Evolutionary conservation across 352 stramenopile species (phyloP), one percentile per base, ranked within the genome.

Genomic region (Pythium periplocum): DNA sequence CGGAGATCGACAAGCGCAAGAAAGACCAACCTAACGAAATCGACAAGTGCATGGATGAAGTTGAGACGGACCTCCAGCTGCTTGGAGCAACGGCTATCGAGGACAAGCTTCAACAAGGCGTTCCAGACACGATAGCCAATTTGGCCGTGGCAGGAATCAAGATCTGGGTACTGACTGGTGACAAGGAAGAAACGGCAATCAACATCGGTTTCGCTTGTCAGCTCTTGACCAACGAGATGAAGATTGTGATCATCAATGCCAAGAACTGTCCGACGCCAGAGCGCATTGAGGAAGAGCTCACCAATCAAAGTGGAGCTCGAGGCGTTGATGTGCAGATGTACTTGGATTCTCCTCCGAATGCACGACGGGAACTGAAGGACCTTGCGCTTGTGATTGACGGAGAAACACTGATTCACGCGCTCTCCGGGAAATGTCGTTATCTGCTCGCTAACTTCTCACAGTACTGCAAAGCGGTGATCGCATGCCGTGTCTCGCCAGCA

Each of bases 111-210:
- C 93, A 98, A 60, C 71, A 84, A 46, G 92, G 88, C 33, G 93
- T 98, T 0, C 86, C 86, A 0, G 78, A 96, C 35, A 76, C 87
- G 34, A 96, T 98, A 9, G 78, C 78, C 6, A 81, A 89, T 41
- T 69, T 98, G 5, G 73, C 81, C 1, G 69, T 61, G 8, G 93
- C 89, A 2, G 90, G 93, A 2, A 90, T 98, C 35, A 95, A 96
- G 59, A 87, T 98, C 17, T 98, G 91, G 89, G 90, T 98, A 26
- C 83, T 98, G 41, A 98, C 93, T 3, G 92, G 92, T 4, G 93
- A 98, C 68, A 98, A 98, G 58, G 70, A 94, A 51, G 93, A 98
- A 62, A 98, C 93, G 4, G 93, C 93, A 17, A 96, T 98, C 59
- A 98, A 98, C 64, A 98, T 98, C 50, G 93, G 83, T 6, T 96